Percentiles rank a stretch among this genome's conserved stretches.
Conservation (phyloP, 345 rosid species). For the Litchi chinensis region DNA sequence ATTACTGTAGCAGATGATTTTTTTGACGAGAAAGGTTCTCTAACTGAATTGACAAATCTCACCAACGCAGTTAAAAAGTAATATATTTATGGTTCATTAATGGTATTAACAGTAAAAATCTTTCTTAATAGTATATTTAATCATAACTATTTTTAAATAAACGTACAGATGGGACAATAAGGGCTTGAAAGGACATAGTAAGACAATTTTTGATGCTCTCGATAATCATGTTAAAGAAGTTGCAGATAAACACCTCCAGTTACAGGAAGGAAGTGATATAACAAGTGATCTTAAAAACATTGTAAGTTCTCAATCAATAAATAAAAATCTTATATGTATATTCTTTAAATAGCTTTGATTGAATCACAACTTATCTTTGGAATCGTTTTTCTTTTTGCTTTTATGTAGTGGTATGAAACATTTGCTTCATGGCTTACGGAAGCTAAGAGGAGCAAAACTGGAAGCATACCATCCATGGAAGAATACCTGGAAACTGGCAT, state of each 20-base stretch:
- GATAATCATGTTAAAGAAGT: conserved; percentile 43
- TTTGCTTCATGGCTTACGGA: conserved; percentile 64
- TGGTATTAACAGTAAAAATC: too few species aligned
- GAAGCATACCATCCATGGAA: conserved; percentile 32
- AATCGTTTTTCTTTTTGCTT: not conserved
- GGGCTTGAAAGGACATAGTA: conserved; percentile 46
- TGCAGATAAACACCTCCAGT: conserved; percentile 24
- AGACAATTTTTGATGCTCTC: conserved; percentile 56
- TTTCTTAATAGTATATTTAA: not conserved
- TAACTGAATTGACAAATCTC: conserved; percentile 48
- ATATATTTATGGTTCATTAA: not conserved
- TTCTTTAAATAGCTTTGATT: not conserved
- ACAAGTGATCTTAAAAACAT: conserved; percentile 36
- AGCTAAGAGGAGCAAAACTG: conserved; percentile 56
- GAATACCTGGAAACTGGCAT: conserved; percentile 55
- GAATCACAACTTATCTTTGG: too few species aligned
- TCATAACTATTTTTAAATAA: not conserved
- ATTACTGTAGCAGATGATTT: conserved; percentile 73
- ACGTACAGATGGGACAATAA: conserved; percentile 53
- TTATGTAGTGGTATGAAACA: conserved; percentile 61
- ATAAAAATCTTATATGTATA: not conserved
- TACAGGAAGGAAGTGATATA: conserved; percentile 39
- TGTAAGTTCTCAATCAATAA: conserved; percentile 30
- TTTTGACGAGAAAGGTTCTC: conserved; percentile 56
- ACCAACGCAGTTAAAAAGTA: conserved; percentile 54